Evolutionary conservation across 2,329 filamentous ascomycete species (phyloP).

Genomic region (Drechslera avenae): DNA sequence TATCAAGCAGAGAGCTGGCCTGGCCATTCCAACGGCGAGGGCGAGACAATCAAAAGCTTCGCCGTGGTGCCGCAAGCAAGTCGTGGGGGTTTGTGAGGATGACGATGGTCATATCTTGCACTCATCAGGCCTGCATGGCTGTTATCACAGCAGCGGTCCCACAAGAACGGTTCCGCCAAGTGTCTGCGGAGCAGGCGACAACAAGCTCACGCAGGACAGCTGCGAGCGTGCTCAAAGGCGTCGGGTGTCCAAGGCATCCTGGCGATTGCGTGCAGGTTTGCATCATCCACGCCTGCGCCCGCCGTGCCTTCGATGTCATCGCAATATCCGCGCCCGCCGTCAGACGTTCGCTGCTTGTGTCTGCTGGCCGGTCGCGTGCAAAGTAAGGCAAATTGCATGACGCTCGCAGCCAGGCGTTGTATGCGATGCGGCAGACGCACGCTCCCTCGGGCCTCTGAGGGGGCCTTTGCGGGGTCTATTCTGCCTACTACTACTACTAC

Average conservation of each 20-base stretch:
- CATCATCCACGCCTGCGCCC: slow-evolving; percentile 25
- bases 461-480: slow-evolving; percentile 25
- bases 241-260: slow-evolving; percentile 14
- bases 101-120: slow-evolving; percentile 41
- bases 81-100: slow-evolving; percentile 29
- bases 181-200: slow-evolving; percentile 30
- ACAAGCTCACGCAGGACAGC: slow-evolving; percentile 26
- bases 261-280: slow-evolving; percentile 24
- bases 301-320: slow-evolving; percentile 31
- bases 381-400: slow-evolving; percentile 24
- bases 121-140: slow-evolving; percentile 36
- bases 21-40: slow-evolving; percentile 9
- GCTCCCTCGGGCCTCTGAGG: not conserved
- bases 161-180: slow-evolving; percentile 40
- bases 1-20: too few species aligned
- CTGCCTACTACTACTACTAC: too few species aligned
- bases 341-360: slow-evolving; percentile 16
- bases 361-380: slow-evolving; percentile 29
- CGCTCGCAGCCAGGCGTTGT: slow-evolving; percentile 1
- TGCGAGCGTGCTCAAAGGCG: not conserved
- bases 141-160: slow-evolving; percentile 40
- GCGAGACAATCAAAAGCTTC: slow-evolving; percentile 4
- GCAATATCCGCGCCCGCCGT: slow-evolving; percentile 30
- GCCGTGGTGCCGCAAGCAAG: slow-evolving; percentile 8
- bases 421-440: slow-evolving; percentile 19